Evolutionary conservation across 495 filamentous ascomycete species (phyloP).

Genomic region (Penicillium cataractarum): DNA sequence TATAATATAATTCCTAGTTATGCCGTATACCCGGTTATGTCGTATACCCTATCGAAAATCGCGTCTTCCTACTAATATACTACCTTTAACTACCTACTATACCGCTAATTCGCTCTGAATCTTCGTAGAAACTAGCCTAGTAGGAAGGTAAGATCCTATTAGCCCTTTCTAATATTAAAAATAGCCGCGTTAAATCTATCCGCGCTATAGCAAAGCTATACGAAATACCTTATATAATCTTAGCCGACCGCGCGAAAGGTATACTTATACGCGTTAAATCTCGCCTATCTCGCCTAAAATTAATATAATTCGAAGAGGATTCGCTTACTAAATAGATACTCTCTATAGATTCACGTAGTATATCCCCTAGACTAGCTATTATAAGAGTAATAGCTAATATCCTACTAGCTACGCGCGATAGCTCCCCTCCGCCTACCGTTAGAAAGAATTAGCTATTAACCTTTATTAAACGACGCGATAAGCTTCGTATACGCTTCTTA

Average conservation of each 20-base stretch:
- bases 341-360: slow-evolving; percentile 1
- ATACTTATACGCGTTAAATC: background rate
- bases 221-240: background rate
- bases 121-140: background rate
- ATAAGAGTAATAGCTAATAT: background rate
- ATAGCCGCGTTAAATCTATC: background rate
- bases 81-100: background rate
- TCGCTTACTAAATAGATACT: background rate
- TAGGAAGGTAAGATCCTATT: background rate
- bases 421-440: background rate
- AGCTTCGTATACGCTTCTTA: background rate
- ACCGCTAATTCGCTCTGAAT: background rate
- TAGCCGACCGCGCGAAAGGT: background rate
- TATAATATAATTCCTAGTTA: background rate
- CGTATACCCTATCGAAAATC: background rate
- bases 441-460: slow-evolving; percentile 1
- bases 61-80: background rate
- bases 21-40: background rate
- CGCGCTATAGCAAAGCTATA: background rate
- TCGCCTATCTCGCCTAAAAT: background rate
- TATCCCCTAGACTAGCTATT: background rate
- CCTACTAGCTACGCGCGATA: slow-evolving; percentile 19
- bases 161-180: background rate
- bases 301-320: background rate
- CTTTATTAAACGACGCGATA: slow-evolving; percentile 1